Evolutionary conservation across 257 asterid genomes (phyloP), one percentile per base, ranked within the genome.

Genomic region (Coffea canephora): DNA sequence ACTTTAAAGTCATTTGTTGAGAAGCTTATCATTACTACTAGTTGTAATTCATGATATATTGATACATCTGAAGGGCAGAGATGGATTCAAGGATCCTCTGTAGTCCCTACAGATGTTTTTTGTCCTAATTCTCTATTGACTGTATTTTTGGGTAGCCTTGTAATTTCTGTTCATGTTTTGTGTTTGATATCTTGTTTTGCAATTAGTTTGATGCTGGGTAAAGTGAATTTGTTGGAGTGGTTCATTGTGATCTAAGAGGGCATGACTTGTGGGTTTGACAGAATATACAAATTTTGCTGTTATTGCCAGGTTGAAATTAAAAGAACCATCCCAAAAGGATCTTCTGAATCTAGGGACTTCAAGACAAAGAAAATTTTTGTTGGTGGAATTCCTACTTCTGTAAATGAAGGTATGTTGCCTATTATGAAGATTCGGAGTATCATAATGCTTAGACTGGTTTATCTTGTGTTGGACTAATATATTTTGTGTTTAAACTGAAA

Each of bases 261-360:
- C 43, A 25, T 25, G 25, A 23, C 18, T 31, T 34, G 9, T 74
- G 12, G 65, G 66, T 50, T 43, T 41, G 10, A 61, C 46, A 67
- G 71, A 1, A 15, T 70, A 15, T 70, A 4, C 41, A 8, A 11
- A 73, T 19, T 5, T 11, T 57, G 23, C 25, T 77, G 57, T 76
- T 54, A 19, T 81, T 52, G 55, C 11, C 89, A 95, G 98, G 99
- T 95, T 81, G 99, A 95, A 89, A 93, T 95, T 25, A 93, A 95
- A 84, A 92, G 98, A 88, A 93, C 98, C 62, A 93, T 95, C 79
- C 98, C 97, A 0, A 92, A 92, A 87, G 98, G 97, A 57, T 82
- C 99, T 27, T 90, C 96, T 62, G 98, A 93, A 52, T 89, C 98
- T 39, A 95, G 87, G 88, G 97, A 93, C 82, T 91, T 92, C 82